Percentiles rank a stretch among this genome's conserved stretches.
Evolutionary conservation across 2,329 filamentous ascomycete species (phyloP).

Genomic region (Aspergillus ochraceus): DNA sequence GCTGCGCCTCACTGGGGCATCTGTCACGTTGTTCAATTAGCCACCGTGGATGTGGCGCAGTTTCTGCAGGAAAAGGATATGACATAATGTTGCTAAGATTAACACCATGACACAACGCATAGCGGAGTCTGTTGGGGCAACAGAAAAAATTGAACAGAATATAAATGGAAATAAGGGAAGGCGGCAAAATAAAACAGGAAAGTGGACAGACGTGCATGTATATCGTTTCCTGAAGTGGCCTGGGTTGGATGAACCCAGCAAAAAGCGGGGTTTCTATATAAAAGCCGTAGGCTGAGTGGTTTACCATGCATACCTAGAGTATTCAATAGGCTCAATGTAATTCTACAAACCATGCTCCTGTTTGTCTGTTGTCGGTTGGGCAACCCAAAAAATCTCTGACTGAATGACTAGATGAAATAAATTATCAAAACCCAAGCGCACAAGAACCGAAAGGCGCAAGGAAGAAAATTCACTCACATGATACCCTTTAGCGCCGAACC

Average conservation of each 20-base stretch:
- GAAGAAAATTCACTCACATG: background rate
- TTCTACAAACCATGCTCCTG: too few relatives aligned
- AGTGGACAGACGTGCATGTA: background rate
- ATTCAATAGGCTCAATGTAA: background rate
- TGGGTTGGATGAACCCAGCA: background rate
- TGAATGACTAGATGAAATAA: too few relatives aligned
- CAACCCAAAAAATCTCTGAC: background rate
- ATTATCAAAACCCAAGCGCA: too few relatives aligned
- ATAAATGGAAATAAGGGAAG: background rate
- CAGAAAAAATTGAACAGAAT: background rate
- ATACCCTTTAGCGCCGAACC: background rate
- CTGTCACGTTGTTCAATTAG: constrained; percentile 7
- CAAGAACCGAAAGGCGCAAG: background rate
- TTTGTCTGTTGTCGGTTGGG: background rate
- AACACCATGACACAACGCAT: background rate
- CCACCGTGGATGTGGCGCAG: constrained; percentile 11
- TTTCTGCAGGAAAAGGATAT: constrained; percentile 9
- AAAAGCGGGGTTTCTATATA: background rate
- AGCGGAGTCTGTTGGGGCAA: background rate
- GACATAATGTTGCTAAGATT: background rate
- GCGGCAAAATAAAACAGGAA: constrained; percentile 2
- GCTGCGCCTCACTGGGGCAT: constrained; percentile 8
- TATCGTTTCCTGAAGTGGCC: background rate
- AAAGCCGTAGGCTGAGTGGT: background rate
- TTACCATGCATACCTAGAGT: background rate